phyloP scores from a whole-genome alignment of 352 stramenopile genomes.

The Phytophthora chlamydospora region DNA sequence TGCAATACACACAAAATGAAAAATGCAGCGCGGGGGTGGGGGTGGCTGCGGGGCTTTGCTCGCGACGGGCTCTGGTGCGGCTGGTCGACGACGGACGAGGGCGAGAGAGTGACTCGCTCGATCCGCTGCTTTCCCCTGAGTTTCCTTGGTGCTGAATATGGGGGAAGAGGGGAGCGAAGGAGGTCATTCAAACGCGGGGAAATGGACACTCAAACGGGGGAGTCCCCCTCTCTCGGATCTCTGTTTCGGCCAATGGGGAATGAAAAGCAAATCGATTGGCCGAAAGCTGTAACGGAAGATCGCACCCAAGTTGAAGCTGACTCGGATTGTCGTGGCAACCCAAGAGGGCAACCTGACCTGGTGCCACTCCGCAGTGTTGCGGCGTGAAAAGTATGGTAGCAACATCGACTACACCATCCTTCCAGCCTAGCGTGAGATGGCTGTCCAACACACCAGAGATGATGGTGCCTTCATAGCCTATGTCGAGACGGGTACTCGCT shows the following conservation, averaged over 20 bases:
- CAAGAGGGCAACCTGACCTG: slow-evolving; percentile 1
- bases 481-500: no score
- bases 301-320: slow-evolving; percentile 15
- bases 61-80: slow-evolving; percentile 10
- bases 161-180: slow-evolving; percentile 27
- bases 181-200: slow-evolving; percentile 16
- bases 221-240: slow-evolving; percentile 16
- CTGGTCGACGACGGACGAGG: slow-evolving; percentile 21
- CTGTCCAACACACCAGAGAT: no score
- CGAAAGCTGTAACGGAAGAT: slow-evolving; percentile 19
- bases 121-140: slow-evolving; percentile 22
- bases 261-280: slow-evolving; percentile 2
- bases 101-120: slow-evolving; percentile 9
- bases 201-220: slow-evolving; percentile 15
- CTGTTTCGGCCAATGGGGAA: slow-evolving; percentile 15
- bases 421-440: no score
- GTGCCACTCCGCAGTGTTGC: no score
- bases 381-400: no score
- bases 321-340: not conserved
- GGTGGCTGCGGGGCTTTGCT: slow-evolving; percentile 5
- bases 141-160: slow-evolving; percentile 38
- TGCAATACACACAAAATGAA: slow-evolving; percentile 60
- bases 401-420: no score
- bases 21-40: slow-evolving; percentile 41
- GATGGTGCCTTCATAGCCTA: no score